These are phyloP conservation scores for Veloporphyrellus conicus DNA, from an alignment of 1,284 basidiomycete species.

Conservation along the genomic window DNA sequence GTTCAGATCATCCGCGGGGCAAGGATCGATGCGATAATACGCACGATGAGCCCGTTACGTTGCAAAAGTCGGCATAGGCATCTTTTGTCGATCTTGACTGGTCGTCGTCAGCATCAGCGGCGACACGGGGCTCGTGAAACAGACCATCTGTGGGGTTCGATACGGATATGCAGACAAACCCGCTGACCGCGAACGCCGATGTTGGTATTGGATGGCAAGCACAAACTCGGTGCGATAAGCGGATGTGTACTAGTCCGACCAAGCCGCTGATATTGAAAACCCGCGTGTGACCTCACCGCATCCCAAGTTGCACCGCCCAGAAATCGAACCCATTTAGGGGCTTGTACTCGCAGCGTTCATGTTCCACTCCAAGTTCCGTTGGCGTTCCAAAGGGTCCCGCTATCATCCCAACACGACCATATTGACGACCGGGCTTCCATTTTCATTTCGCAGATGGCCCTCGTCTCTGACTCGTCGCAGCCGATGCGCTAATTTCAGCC, in stretches of 20 bases:
- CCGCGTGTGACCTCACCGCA: slow-evolving; percentile 17
- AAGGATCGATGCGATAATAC: slow-evolving; percentile 39
- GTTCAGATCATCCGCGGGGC: no score
- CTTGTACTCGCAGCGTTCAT: not conserved
- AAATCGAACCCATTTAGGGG: slow-evolving; percentile 1
- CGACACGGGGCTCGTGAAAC: not conserved
- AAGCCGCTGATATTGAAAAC: slow-evolving; percentile 17
- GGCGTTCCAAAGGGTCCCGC: no score
- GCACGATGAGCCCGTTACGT: slow-evolving; percentile 66
- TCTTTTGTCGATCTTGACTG: slow-evolving; percentile 24
- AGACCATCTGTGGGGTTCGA: not conserved
- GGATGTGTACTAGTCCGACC: no score
- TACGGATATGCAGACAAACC: no score
- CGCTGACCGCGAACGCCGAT: no score
- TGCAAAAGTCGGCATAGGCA: slow-evolving; percentile 48
- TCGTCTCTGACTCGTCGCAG: slow-evolving; percentile 18
- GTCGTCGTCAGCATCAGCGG: not conserved
- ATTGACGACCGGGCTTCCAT: slow-evolving; percentile 14
- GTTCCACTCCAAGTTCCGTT: slow-evolving; percentile 19
- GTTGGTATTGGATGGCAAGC: no score
- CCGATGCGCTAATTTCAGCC: slow-evolving; percentile 13
- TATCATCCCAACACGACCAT: slow-evolving; percentile 11
- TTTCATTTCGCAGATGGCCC: slow-evolving; percentile 19
- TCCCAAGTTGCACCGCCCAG: not conserved
- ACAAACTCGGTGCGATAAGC: no score